Percentiles rank a stretch among this genome's conserved stretches.
Evolutionary conservation across 1,284 basidiomycete species (phyloP).

Genomic region (Mycosarcoma maydis): DNA sequence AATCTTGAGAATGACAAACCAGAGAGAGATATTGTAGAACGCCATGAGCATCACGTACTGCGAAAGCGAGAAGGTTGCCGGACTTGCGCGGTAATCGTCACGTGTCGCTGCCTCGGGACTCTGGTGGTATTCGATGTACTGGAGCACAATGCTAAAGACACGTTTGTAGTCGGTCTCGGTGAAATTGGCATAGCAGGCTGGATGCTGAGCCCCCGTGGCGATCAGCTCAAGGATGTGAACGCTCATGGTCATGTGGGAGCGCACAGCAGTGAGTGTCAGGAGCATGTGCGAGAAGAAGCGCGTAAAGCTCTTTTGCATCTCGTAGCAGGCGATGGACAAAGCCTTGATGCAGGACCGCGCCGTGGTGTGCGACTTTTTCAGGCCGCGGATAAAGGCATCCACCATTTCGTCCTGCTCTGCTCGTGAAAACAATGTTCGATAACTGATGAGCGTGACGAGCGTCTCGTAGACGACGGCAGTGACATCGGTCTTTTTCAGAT

Average conservation of each 20-base stretch:
- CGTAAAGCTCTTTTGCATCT: conserved; percentile 84
- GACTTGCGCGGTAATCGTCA: conserved; percentile 60
- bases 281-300: conserved; percentile 81
- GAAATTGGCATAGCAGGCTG: conserved; percentile 86
- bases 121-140: conserved; percentile 83
- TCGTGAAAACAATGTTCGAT: conserved; percentile 80
- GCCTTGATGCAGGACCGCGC: conserved; percentile 93
- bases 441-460: conserved; percentile 87
- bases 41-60: conserved; percentile 95
- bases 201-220: conserved; percentile 83
- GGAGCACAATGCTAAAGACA: conserved; percentile 92
- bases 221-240: conserved; percentile 96
- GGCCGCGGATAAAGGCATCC: conserved; percentile 82
- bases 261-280: conserved; percentile 89
- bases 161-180: conserved; percentile 91
- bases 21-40: conserved; percentile 90
- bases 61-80: conserved; percentile 80
- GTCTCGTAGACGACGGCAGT: conserved; percentile 88
- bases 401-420: conserved; percentile 77
- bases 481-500: conserved; percentile 74
- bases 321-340: conserved; percentile 86
- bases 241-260: conserved; percentile 91
- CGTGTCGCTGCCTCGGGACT: conserved; percentile 54
- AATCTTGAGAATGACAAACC: conserved; percentile 92
- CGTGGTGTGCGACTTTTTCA: conserved; percentile 78